Evolutionary conservation across 495 filamentous ascomycete species (phyloP).

Genomic region (Penicillium crystallinum): DNA sequence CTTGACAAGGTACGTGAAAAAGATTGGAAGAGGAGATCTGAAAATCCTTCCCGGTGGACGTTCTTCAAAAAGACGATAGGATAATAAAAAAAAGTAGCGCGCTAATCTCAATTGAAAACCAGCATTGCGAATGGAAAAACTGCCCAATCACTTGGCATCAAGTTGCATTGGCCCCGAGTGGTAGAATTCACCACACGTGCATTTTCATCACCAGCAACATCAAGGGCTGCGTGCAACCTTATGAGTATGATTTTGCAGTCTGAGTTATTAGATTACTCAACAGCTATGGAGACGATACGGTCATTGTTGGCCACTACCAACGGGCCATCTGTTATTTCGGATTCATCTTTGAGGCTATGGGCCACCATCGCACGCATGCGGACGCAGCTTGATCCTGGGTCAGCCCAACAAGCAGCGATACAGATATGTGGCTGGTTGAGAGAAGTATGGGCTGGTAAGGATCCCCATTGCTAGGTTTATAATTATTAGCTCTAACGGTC

Average conservation of each 20-base stretch:
- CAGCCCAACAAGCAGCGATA: slow-evolving; percentile 57
- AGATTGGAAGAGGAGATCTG: background rate
- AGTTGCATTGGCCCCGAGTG: slow-evolving; percentile 58
- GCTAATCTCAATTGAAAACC: slow-evolving; percentile 2
- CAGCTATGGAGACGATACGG: slow-evolving; percentile 57
- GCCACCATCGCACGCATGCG: slow-evolving; percentile 53
- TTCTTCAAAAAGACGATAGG: background rate
- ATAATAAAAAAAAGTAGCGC: background rate
- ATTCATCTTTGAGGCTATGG: slow-evolving; percentile 74
- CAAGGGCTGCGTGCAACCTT: slow-evolving; percentile 75
- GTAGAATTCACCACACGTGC: slow-evolving; percentile 71
- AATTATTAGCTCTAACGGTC: slow-evolving; percentile 12
- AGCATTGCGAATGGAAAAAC: slow-evolving; percentile 30
- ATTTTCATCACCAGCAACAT: slow-evolving; percentile 63
- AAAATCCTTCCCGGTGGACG: background rate
- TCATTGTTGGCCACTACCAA: slow-evolving; percentile 67
- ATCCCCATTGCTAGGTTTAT: background rate
- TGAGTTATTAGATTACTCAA: slow-evolving; percentile 57
- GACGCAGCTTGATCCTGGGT: slow-evolving; percentile 51
- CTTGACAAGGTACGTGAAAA: slow-evolving; percentile 47
- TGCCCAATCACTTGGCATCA: slow-evolving; percentile 28
- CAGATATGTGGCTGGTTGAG: slow-evolving; percentile 75
- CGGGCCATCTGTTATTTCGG: slow-evolving; percentile 73
- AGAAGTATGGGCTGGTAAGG: slow-evolving; percentile 68
- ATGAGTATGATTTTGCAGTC: slow-evolving; percentile 60